phyloP scores from a whole-genome alignment of 495 filamentous ascomycete species.

The Pseudoneurospora amorphoporcata region DNA sequence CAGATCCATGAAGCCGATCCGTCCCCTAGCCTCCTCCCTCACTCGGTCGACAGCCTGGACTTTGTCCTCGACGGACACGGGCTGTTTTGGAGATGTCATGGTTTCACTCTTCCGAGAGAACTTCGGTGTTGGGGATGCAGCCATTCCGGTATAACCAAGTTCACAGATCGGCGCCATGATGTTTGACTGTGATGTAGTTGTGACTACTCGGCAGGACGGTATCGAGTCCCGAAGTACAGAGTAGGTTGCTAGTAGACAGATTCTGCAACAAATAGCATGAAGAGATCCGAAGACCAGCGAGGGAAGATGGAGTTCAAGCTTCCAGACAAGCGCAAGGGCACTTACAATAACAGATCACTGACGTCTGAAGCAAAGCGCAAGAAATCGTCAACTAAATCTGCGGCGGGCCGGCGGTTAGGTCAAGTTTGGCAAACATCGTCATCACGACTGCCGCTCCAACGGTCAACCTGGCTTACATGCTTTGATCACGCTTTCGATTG shows the following conservation, averaged over 20 bases:
- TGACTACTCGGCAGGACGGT: neutral
- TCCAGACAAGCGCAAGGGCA: neutral
- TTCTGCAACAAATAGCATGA: neutral
- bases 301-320: neutral
- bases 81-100: neutral
- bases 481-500: neutral
- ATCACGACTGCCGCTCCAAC: neutral
- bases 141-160: neutral
- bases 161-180: neutral
- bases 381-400: neutral
- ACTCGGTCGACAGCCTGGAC: neutral
- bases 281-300: neutral
- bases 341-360: neutral
- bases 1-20: conserved; percentile 17
- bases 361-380: neutral
- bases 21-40: neutral
- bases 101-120: neutral
- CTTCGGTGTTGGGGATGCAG: neutral
- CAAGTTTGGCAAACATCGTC: neutral
- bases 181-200: neutral
- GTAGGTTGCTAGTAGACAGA: neutral
- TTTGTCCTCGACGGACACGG: neutral
- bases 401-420: neutral
- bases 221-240: neutral
- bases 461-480: neutral